Conservation (phyloP, 441 rosid species). For the Dalechampia spathulata region DNA sequence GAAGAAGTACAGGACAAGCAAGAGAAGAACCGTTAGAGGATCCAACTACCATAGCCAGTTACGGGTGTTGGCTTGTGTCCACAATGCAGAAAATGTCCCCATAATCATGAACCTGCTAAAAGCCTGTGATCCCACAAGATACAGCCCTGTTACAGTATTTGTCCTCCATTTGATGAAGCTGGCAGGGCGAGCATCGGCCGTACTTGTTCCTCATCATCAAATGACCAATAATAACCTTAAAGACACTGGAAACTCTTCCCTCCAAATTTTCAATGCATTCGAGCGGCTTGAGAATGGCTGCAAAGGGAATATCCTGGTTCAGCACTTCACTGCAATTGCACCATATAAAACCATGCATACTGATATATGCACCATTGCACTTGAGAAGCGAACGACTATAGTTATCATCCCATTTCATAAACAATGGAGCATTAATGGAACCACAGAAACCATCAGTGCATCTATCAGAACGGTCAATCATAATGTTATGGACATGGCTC, state of each 20-base stretch:
- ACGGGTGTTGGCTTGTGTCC: conserved; percentile 8
- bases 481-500: conserved; percentile 17
- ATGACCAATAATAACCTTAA: background rate
- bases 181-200: conserved; percentile 6
- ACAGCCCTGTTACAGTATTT: conserved; percentile 7
- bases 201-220: background rate
- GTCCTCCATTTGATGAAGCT: conserved; percentile 18
- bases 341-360: conserved; percentile 21
- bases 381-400: conserved; percentile 17
- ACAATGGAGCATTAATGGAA: conserved; percentile 15
- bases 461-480: conserved; percentile 11
- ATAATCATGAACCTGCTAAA: conserved; percentile 9
- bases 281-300: conserved; percentile 7
- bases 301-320: conserved; percentile 9
- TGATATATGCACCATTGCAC: conserved; percentile 25
- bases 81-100: conserved; percentile 13
- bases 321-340: conserved; percentile 18
- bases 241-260: background rate
- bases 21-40: conserved; percentile 9
- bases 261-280: conserved; percentile 17
- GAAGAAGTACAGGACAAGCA: conserved; percentile 23
- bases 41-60: conserved; percentile 19
- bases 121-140: conserved; percentile 10
- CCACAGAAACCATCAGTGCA: background rate
- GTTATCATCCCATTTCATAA: conserved; percentile 26